phyloP scores from a whole-genome alignment of 2,329 filamentous ascomycete genomes.

The Xylariaceae sp. region DNA sequence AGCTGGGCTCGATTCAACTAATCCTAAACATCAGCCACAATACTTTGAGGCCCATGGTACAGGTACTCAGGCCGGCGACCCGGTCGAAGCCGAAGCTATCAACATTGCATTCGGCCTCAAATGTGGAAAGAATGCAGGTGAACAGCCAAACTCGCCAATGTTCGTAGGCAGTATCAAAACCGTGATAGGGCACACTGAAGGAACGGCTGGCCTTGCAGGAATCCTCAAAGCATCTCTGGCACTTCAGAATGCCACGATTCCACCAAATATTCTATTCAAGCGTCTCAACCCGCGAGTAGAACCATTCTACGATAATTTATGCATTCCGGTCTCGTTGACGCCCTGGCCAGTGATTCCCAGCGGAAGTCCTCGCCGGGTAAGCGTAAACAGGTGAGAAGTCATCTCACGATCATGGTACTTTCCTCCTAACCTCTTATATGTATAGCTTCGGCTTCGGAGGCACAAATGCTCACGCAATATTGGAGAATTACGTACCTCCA shows the following conservation, averaged over 20 bases:
- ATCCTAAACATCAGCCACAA: slow-evolving; percentile 9
- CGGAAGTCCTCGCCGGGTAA: slow-evolving; percentile 21
- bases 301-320: slow-evolving; percentile 13
- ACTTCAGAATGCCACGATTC: slow-evolving; percentile 15
- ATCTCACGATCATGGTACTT: not conserved
- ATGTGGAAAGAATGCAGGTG: not conserved
- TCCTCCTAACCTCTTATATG: not conserved
- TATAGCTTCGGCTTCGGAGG: slow-evolving; percentile 11
- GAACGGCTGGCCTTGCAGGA: slow-evolving; percentile 28
- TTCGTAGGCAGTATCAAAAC: slow-evolving; percentile 21
- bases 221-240: slow-evolving; percentile 27
- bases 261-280: slow-evolving; percentile 2
- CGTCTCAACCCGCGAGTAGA: not conserved
- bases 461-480: slow-evolving; percentile 2
- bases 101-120: slow-evolving; percentile 11
- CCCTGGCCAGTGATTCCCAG: slow-evolving; percentile 1
- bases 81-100: slow-evolving; percentile 24
- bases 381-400: slow-evolving; percentile 10
- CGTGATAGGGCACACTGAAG: slow-evolving; percentile 30
- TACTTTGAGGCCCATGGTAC: slow-evolving; percentile 30
- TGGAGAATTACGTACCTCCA: too few species aligned
- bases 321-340: slow-evolving; percentile 16
- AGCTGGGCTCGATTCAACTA: slow-evolving; percentile 16
- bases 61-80: slow-evolving; percentile 27
- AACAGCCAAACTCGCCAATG: not conserved